Evolutionary conservation across 2,329 filamentous ascomycete genomes (phyloP).

Genomic region (Cercospora sp.): DNA sequence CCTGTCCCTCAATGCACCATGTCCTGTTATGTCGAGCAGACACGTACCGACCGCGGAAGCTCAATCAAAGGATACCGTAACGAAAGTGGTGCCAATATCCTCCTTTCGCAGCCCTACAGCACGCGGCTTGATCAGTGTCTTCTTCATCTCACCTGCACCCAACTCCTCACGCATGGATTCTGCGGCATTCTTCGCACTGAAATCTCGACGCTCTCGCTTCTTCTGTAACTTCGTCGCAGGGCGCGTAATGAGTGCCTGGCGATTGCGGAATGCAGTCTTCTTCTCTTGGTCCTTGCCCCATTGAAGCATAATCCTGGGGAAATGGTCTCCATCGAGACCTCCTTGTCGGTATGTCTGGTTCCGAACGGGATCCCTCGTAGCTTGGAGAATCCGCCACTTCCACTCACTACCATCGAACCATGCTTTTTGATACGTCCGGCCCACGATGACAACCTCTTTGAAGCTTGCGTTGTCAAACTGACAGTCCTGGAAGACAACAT

Average conservation of each 20-base stretch:
- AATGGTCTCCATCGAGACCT: neutral
- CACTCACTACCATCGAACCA: conserved; percentile 6
- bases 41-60: too few species aligned
- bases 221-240: neutral
- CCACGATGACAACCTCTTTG: conserved; percentile 7
- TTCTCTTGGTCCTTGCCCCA: neutral
- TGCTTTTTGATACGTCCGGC: neutral
- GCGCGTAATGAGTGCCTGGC: neutral
- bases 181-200: neutral
- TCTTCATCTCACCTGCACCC: neutral
- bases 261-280: neutral
- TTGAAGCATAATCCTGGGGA: neutral
- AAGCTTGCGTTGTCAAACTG: conserved; percentile 3
- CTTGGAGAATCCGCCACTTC: neutral
- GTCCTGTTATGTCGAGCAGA: too few species aligned
- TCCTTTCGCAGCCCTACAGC: neutral
- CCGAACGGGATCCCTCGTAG: neutral
- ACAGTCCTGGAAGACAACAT: conserved; percentile 11
- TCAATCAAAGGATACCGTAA: neutral
- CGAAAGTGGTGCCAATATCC: conserved; percentile 4
- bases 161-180: neutral
- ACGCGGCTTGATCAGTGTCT: neutral
- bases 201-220: neutral
- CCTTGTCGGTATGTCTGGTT: conserved; percentile 4
- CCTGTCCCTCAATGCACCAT: neutral